Base-by-base conservation (phyloP, 2,329 filamentous ascomycete genomes). In the Capronia coronata region DNA sequence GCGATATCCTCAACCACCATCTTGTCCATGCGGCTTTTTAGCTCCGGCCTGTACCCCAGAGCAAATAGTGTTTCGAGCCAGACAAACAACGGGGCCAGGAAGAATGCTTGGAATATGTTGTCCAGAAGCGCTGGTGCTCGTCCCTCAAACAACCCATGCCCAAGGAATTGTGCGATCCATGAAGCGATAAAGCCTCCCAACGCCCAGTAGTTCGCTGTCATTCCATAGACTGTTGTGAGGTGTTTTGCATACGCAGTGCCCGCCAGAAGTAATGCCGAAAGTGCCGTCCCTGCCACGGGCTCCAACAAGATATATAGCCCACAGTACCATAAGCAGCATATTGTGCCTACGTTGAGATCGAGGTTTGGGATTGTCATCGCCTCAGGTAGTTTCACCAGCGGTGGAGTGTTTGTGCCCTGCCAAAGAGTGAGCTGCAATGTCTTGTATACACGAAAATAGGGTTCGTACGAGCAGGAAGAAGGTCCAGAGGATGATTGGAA, bases 41-140 rank as follows among this genome's bases (percentile, higher is more conserved):
- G 74, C 67, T 94, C 89, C 1, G 84, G 86, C 52, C 93, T 80
- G 69, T 97, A 98, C 42, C 93, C 93, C 43, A 94, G 79, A 62
- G 77, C 82, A 74, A 98, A 98, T 21, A 98, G 76, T 19, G 94
- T 71, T 72, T 97, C 90, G 61, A 98, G 84, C 87, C 93, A 98
- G 51, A 97, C 91, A 62, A 97, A 98, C 63, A 98, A 84, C 7
- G 93, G 93, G 0, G 93, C 93, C 19, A 97, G 76, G 63, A 97
- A 91, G 57, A 97, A 68, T 22, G 93, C 90, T 70, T 97, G 93
- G 41, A 94, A 76, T 35, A 97, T 71, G 63, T 96, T 97, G 70
- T 97, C 90, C 41, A 97, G 72, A 56, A 97, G 71, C 3, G 90
- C 91, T 6, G 91, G 93, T 2, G 90, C 87, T 45, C 91, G 81